A percentile compares a stretch with the other conserved stretches of the same genome.
Evolutionary conservation across 495 filamentous ascomycete species (phyloP).

Genomic region (Xylaria flabelliformis): DNA sequence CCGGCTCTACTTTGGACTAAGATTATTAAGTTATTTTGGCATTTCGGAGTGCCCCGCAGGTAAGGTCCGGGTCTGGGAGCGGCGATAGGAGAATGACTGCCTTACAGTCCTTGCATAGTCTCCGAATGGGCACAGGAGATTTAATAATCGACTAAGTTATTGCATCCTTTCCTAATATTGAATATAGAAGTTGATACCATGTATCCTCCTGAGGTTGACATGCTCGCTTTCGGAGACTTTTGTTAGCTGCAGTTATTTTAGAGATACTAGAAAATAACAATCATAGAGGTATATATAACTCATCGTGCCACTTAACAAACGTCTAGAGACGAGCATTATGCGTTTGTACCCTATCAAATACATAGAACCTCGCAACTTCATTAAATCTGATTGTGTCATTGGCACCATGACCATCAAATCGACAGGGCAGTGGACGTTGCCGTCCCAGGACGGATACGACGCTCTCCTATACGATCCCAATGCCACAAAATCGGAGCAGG

Average conservation of each 20-base stretch:
- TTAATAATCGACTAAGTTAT: neutral
- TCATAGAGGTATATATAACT: neutral
- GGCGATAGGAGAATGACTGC: neutral
- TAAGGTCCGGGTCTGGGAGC: neutral
- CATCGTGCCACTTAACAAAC: neutral
- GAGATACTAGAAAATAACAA: neutral
- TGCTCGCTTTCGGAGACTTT: neutral
- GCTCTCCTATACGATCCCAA: conserved; percentile 4
- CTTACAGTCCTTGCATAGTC: neutral
- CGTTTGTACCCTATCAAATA: neutral
- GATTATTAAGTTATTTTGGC: neutral
- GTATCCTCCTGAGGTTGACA: neutral
- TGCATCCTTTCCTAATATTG: neutral
- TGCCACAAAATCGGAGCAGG: conserved; percentile 4
- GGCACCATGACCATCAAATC: neutral
- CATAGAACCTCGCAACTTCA: neutral
- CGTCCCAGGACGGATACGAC: neutral
- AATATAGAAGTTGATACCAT: neutral
- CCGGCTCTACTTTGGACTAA: neutral
- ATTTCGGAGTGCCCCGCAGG: neutral
- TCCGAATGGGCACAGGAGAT: neutral
- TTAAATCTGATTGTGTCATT: neutral
- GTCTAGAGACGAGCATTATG: neutral
- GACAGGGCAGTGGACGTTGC: conserved; percentile 3
- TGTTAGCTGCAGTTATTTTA: neutral